Evolutionary conservation across 2,329 filamentous ascomycete genomes (phyloP), one percentile per base, ranked within the genome.

Genomic region (Massarina eburnea): DNA sequence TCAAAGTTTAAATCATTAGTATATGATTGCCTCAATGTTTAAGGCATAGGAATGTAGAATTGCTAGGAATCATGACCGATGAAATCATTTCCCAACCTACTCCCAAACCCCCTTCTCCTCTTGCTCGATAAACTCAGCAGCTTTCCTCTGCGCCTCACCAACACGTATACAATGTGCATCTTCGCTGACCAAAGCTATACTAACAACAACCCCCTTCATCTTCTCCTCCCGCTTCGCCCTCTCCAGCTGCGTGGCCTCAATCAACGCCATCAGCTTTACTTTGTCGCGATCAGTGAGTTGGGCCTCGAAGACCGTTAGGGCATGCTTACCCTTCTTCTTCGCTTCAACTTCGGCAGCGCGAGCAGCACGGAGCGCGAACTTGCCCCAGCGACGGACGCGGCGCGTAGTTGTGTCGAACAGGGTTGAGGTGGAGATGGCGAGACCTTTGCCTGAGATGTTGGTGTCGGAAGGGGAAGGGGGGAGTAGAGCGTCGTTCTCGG

Each of bases 351-450:
- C 36, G 3, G 9, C n/a, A 9, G 10, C 3, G n/a, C 20, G 21
- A 9, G 2, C 3, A 9, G 4, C 4, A n/a, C 47, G 24, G 8
- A 43, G 30, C 12, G 34, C 12, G 8, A 41, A 19, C 8, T 50
- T 50, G 3, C 47, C 51, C 8, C 29, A 35, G 10, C 39, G 39
- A n/a, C 49, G 49, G 6, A 52, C 7, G 6, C 15, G 21, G 21
- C 50, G 43, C 8, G 43, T 53, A 3, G 29, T 36, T 12, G 14
- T 43, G 29, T 51, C 45, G 14, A 46, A 18, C 5, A 33, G 19
- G 20, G 40, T 36, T n/a, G 8, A 9, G 14, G 42, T 29, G 10
- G 44, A 43, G 20, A 46, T 19, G 8, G 46, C 35, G 3, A 53
- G 24, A 12, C 52, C 52, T 7, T 24, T 17, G 8, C 46, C 51